Evolutionary conservation across 1,284 basidiomycete genomes (phyloP), one percentile per base, ranked within the genome.

Genomic region (Trametes sp.): DNA sequence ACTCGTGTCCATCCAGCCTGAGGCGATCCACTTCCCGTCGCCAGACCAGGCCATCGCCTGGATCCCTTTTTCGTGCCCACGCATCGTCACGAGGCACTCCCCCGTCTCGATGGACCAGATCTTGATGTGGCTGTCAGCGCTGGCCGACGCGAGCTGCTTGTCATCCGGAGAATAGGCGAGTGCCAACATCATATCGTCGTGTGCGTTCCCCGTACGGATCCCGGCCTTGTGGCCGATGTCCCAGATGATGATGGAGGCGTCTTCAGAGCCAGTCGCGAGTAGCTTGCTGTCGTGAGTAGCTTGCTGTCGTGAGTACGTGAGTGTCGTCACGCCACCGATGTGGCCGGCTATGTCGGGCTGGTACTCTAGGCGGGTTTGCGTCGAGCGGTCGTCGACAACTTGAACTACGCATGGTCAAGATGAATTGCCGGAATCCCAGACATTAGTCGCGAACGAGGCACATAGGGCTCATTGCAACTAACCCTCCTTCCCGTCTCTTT

Each of bases 161-260:
- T 67, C 64, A 51, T 72, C 68, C 10, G 72, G 70, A 0, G 72
- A 72, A 58, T 71, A 73, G 0, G 63, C 64, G 24, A 72, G 57
- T 26, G 64, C 54, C 36, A 55, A 63, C 57, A 71, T 56, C 21
- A 41, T 35, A 28, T 66, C 64, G 19, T 26, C 50, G 51, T 55
- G 52, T 6, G 59, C 51, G 24, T 63, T 54, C 62, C 56, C 61
- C 36, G 45, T 59, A 26, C 57, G 57, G n/a, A 59, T 45, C 16
- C 41, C 45, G 3, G 49, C 51, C 51, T 57, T 31, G 21, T 48
- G 24, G 3, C 36, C 33, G 13, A 54, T 16, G 44, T 65, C 59
- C 66, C 60, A 68, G 19, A 70, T 45, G 16, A 62, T 51, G 29
- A 68, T 60, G 8, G 60, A 63, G 2, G 49, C 38, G 59, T 69